Percentiles rank a stretch among this genome's conserved stretches.
phyloP scores from a whole-genome alignment of 441 rosid species.

The Gossypium davidsonii region DNA sequence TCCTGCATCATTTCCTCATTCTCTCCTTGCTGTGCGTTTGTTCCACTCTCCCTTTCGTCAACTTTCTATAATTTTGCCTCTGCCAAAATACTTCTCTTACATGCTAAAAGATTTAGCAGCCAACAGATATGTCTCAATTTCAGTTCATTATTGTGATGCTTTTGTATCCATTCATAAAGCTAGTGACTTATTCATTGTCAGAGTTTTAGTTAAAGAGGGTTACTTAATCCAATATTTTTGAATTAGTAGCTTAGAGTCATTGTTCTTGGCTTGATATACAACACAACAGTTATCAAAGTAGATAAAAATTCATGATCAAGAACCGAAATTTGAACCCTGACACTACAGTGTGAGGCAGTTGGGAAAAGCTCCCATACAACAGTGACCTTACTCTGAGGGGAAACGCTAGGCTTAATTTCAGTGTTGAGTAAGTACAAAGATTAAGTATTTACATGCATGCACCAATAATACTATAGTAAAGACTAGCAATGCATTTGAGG shows the following conservation, averaged over 20 bases:
- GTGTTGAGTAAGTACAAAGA: not conserved
- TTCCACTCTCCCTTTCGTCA: conserved; percentile 23
- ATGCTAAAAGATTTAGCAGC: conserved; percentile 10
- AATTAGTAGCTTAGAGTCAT: not conserved
- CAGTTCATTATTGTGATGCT: not conserved
- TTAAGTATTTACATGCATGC: not conserved
- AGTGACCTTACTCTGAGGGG: not conserved
- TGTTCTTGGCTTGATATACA: not conserved
- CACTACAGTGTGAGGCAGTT: not conserved
- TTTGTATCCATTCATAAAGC: not conserved
- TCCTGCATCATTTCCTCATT: not conserved
- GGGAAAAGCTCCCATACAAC: not conserved
- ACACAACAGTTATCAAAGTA: not conserved
- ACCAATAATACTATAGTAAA: not conserved
- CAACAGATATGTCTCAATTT: not conserved
- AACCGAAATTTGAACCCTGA: not conserved
- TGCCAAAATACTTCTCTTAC: not conserved
- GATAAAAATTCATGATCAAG: not conserved
- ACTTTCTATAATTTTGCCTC: not conserved
- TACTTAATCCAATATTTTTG: too few species aligned
- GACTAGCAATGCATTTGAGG: not conserved
- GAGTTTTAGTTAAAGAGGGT: too few species aligned
- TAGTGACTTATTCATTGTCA: not conserved
- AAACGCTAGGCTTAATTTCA: not conserved
- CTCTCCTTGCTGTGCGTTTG: conserved; percentile 20